phyloP scores from a whole-genome alignment of 768 basidiomycete species.

The Trametopsis cervina region DNA sequence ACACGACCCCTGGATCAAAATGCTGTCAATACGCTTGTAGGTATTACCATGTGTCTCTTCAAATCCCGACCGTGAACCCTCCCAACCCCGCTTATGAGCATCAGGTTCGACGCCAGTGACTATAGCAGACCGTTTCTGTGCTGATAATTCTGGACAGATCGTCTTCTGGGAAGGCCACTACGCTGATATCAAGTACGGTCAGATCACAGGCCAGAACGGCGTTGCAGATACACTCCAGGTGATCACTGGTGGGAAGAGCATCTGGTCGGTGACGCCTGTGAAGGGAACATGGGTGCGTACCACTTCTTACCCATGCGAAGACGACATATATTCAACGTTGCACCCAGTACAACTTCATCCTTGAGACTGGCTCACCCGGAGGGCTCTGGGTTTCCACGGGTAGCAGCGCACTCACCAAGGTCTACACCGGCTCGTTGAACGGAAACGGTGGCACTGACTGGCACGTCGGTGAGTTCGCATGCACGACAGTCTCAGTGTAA shows the following conservation, averaged over 20 bases:
- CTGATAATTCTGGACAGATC: constrained; percentile 8
- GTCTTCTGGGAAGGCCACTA: constrained; percentile 20
- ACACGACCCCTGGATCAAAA: neutral
- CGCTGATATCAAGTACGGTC: constrained; percentile 19
- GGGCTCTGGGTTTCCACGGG: constrained; percentile 22
- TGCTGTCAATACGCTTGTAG: neutral
- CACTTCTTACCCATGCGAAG: neutral
- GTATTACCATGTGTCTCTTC: constrained; percentile 18
- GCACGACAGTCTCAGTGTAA: neutral
- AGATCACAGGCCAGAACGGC: constrained; percentile 15
- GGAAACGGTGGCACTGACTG: constrained; percentile 18
- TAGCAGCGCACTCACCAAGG: constrained; percentile 13
- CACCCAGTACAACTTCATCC: constrained; percentile 18
- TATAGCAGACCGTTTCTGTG: no score
- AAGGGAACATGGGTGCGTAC: constrained; percentile 18
- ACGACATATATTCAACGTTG: neutral
- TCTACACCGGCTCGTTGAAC: constrained; percentile 17
- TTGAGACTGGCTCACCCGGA: constrained; percentile 17
- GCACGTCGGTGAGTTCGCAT: constrained; percentile 14
- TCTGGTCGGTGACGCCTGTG: constrained; percentile 18
- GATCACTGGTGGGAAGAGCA: constrained; percentile 18
- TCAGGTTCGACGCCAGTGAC: neutral
- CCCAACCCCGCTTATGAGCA: constrained; percentile 9
- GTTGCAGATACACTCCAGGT: constrained; percentile 17
- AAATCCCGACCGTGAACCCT: constrained; percentile 18